These are phyloP conservation scores for Euphorbia lathyris DNA, from an alignment of 345 rosid species.

Conservation along the genomic window DNA sequence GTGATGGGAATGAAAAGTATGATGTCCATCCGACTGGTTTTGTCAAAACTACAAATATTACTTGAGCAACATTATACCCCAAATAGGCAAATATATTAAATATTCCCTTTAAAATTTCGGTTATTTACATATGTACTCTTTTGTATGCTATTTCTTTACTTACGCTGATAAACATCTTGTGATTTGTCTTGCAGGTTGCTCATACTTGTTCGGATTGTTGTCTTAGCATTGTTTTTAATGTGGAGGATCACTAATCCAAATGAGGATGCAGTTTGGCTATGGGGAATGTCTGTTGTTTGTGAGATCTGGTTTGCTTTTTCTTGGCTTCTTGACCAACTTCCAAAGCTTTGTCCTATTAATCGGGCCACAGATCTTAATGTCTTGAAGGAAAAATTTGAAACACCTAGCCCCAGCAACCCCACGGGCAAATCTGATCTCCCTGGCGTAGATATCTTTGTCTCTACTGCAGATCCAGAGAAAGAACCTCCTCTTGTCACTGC, in stretches of 20 bases:
- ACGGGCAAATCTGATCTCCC: constrained; percentile 97
- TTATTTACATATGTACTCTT: background rate
- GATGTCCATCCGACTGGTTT: no score
- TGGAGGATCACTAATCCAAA: constrained; percentile 76
- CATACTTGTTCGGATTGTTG: constrained; percentile 61
- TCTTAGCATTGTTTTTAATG: constrained; percentile 67
- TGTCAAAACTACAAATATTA: background rate
- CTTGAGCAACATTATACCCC: background rate
- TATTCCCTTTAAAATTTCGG: background rate
- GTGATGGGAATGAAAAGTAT: no score
- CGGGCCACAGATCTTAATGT: constrained; percentile 91
- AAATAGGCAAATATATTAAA: no score
- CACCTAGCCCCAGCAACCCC: constrained; percentile 65
- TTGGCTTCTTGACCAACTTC: constrained; percentile 98
- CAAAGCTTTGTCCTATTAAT: constrained; percentile 83
- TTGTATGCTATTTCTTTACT: background rate
- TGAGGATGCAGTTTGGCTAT: constrained; percentile 78
- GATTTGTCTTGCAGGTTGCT: constrained; percentile 61
- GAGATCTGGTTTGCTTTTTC: constrained; percentile 97
- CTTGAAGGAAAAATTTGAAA: constrained; percentile 89
- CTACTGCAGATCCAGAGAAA: constrained; percentile 99
- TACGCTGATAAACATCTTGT: constrained; percentile 14
- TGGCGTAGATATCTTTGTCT: constrained; percentile 85
- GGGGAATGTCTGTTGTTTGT: constrained; percentile 99
- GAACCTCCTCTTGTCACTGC: constrained; percentile 99